Percentiles rank a stretch among this genome's conserved stretches.
Conservation (phyloP, 805 yeast genomes). For the Wickerhamiella alocasiicola region DNA sequence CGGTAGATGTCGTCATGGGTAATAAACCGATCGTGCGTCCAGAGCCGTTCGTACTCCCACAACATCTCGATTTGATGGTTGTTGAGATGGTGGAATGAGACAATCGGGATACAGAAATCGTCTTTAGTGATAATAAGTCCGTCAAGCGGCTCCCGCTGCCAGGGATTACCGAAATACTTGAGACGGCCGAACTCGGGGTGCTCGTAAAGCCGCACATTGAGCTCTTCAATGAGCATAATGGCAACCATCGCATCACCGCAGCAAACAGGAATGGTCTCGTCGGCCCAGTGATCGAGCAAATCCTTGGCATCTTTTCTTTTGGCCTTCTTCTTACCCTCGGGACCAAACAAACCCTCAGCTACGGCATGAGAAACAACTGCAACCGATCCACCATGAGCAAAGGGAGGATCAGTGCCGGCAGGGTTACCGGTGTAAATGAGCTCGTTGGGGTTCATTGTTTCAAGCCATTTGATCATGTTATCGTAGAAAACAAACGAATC, state of each 20-base stretch:
- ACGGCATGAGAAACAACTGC: constrained; percentile 26
- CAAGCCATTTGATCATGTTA: constrained; percentile 22
- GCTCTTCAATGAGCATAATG: constrained; percentile 21
- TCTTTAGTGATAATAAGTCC: constrained; percentile 12
- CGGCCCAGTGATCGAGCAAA: constrained; percentile 18
- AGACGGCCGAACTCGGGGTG: constrained; percentile 8
- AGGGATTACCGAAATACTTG: constrained; percentile 16
- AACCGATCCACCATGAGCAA: constrained; percentile 33
- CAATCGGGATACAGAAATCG: constrained; percentile 25
- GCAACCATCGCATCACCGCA: constrained; percentile 31
- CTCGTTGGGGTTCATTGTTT: constrained; percentile 22
- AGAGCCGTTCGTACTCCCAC: constrained; percentile 25
- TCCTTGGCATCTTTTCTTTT: constrained; percentile 3
- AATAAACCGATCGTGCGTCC: constrained; percentile 15
- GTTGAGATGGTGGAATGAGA: constrained; percentile 26
- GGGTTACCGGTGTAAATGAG: constrained; percentile 25
- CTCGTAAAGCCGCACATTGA: constrained; percentile 14
- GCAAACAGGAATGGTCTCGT: constrained; percentile 20
- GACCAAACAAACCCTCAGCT: constrained; percentile 23
- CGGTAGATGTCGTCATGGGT: constrained; percentile 24
- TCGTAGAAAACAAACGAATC: constrained; percentile 27
- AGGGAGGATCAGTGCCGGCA: constrained; percentile 13
- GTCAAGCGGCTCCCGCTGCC: constrained; percentile 27
- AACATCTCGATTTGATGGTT: constrained; percentile 23
- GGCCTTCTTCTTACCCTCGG: constrained; percentile 17